Base-by-base conservation (phyloP, 2,329 filamentous ascomycete genomes). In the Trichoderma hamatum region DNA sequence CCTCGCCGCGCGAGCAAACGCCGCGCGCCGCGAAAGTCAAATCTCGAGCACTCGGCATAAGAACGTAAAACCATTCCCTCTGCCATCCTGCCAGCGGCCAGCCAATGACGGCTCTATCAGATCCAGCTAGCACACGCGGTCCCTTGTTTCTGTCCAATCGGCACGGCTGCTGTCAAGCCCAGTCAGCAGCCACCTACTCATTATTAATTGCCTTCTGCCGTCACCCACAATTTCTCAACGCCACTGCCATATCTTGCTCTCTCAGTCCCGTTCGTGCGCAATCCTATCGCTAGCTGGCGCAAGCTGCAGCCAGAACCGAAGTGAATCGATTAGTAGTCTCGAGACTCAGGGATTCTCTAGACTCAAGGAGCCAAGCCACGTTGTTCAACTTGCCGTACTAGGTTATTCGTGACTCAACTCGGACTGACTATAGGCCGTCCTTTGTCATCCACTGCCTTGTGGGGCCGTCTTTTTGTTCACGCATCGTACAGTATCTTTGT, bases 101-200 rank as follows among this genome's bases (percentile, higher is more conserved):
- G 43, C 43, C 43, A 62, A 62, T 64, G 30, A 28, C 21, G 10
- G 16, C 26, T 24, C 46, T n/a, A 64, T 54, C 32, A 64, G 61
- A 64, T 54, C 28, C 43, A 34, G n/a, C 49, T n/a, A 43, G 11
- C 10, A 26, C 30, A 34, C 19, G 19, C 13, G n/a, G 11, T 54
- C 14, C 30, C 30, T 30, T 36, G 4, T n/a, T 16, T 19, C 19
- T 54, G 61, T 32, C 61, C 63, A 66, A 66, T 66, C 63, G 51
- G 52, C 34, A 34, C 6, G 21, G 39, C 24, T 56, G 36, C 34
- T 11, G 43, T 13, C 51, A 39, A 65, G 52, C 54, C 54, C 39
- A 58, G 49, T 67, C 54, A 58, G 54, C 39, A 67, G 63, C 63
- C 63, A 67, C 54, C 43, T 34, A 56, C 62, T 54, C 39, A 67